These are phyloP conservation scores for Calonectria pseudoreteaudii DNA, from an alignment of 2,329 filamentous ascomycete species.

Conservation along the genomic window DNA sequence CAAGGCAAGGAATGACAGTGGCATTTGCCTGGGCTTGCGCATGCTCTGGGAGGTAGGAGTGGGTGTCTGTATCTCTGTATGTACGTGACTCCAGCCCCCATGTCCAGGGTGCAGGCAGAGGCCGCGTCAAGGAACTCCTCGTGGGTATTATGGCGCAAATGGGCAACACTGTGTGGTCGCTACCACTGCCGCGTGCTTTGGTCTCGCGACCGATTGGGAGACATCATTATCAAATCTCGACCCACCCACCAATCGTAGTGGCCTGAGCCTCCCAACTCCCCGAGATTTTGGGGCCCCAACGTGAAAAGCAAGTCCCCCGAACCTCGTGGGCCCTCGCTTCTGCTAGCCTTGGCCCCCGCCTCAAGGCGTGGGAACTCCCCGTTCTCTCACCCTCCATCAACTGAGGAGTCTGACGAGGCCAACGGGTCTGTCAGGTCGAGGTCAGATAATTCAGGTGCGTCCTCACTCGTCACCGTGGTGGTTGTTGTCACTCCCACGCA, in stretches of 20 bases:
- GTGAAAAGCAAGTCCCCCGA: conserved; percentile 37
- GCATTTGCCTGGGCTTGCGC: conserved; percentile 6
- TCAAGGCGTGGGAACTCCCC: conserved; percentile 20
- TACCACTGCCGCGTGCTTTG: conserved; percentile 16
- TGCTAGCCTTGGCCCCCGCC: conserved; percentile 12
- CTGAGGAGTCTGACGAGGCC: neutral
- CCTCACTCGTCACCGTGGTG: conserved; percentile 2
- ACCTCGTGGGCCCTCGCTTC: conserved; percentile 33
- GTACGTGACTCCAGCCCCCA: conserved; percentile 21
- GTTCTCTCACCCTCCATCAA: neutral
- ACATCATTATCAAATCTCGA: conserved; percentile 28
- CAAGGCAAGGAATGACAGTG: neutral
- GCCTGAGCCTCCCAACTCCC: conserved; percentile 37
- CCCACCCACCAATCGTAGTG: conserved; percentile 28
- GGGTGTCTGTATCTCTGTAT: conserved; percentile 14
- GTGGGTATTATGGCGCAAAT: conserved; percentile 15
- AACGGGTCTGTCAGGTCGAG: neutral
- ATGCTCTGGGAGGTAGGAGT: neutral
- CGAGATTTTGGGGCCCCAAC: conserved; percentile 35
- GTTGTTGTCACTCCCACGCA: conserved; percentile 17
- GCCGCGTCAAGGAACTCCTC: conserved; percentile 16
- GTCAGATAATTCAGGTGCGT: conserved; percentile 13
- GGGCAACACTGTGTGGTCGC: conserved; percentile 14
- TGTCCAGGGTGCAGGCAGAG: conserved; percentile 15
- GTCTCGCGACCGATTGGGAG: conserved; percentile 23